Base-by-base conservation (phyloP, 1,284 basidiomycete species). In the Cryptococcus neoformans region DNA sequence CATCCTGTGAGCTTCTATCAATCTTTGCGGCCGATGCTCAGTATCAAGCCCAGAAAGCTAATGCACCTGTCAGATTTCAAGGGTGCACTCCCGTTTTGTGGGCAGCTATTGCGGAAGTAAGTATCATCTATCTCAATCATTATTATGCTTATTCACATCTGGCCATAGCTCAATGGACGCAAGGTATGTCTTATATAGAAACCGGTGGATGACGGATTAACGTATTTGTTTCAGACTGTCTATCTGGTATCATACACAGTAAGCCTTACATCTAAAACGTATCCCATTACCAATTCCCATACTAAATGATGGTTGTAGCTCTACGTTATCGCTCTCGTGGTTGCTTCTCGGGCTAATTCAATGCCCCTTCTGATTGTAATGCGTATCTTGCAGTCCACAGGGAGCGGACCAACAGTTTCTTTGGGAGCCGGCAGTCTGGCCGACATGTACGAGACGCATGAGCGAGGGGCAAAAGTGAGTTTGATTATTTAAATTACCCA, bases 351-450 rank as follows among this genome's bases (percentile, higher is more conserved):
- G 2, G 82, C 87, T 42, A 75, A 60, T 40, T 83, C 75, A 10
- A 88, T 92, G 65, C 74, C 76, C 11, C 74, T 86, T 9, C 81
- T 93, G 6, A 88, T 92, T 62, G 87, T 81, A 7, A 75, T 78
- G 75, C 62, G 76, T 38, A 59, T 64, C 50, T 51, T 78, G 6
- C 70, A 73, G 50, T 73, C 69, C 3, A 62, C 65, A 51, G 90
- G 88, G 21, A 87, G 87, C 2, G 86, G 87, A 50, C 87, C 89
- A 1, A 87, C 90, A 7, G 82, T 90, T 21, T 77, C 87, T 0
- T 84, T 91, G 49, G 91, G 90, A 10, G 89, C 89, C 0, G 90
- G 88, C 6, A 88, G 88, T 6, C 78, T 94, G 5, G 73, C 79
- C 39, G 89, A 92, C 70, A 87, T 92, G 40, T 92, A 85, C 66